phyloP scores from a whole-genome alignment of 169 alveolate species.

The Cryptosporidium baileyi region DNA sequence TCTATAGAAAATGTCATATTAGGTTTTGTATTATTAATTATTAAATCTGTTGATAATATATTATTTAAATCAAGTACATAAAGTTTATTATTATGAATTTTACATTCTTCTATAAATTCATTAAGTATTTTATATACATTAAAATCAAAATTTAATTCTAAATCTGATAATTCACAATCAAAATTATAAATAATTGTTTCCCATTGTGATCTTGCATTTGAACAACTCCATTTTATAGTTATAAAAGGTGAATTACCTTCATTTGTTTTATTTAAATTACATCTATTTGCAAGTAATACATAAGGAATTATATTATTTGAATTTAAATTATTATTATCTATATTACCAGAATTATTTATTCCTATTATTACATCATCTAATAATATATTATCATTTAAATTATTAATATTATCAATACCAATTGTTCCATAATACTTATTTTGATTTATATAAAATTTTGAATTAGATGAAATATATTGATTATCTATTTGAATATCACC shows the following conservation, averaged over 20 bases:
- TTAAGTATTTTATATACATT: constrained; percentile 34
- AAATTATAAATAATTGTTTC: constrained; percentile 48
- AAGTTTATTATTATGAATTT: not conserved
- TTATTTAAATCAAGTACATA: not conserved
- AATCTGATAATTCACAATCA: constrained; percentile 34
- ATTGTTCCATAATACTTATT: constrained; percentile 9
- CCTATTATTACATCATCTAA: not conserved
- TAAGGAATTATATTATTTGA: constrained; percentile 33
- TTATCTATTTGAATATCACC: constrained; percentile 51
- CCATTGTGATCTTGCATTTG: constrained; percentile 63
- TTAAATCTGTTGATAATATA: constrained; percentile 15
- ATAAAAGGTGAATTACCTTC: not conserved
- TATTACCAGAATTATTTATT: not conserved
- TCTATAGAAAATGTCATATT: constrained; percentile 50
- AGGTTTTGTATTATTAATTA: not conserved
- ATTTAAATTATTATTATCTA: not conserved
- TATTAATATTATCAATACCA: not conserved
- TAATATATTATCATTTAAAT: not conserved
- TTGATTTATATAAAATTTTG: constrained; percentile 26
- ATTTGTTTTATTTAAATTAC: not conserved
- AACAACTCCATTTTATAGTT: constrained; percentile 35
- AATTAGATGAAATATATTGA: constrained; percentile 28
- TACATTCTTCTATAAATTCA: constrained; percentile 54
- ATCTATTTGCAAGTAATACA: constrained; percentile 35
- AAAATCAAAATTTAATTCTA: constrained; percentile 69